phyloP scores from a whole-genome alignment of 306 rosid genomes.

The Citrullus mucosospermus region DNA sequence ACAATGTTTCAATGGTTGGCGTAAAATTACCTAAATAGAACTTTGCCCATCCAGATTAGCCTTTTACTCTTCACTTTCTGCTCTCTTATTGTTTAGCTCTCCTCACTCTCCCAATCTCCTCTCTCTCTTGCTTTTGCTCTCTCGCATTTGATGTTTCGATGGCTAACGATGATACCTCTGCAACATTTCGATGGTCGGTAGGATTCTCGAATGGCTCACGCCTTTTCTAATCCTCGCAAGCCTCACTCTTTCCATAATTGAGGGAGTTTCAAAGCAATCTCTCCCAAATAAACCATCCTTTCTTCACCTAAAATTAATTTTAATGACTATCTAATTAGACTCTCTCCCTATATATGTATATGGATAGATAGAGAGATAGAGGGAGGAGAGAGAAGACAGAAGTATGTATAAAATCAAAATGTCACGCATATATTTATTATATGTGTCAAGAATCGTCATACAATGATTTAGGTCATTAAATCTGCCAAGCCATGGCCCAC shows the following conservation, averaged over 20 bases:
- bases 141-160: no score
- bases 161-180: no score
- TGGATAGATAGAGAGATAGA: neutral
- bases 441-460: neutral
- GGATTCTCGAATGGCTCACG: neutral
- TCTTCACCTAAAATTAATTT: neutral
- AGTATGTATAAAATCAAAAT: no score
- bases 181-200: no score
- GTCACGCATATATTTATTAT: neutral
- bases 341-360: neutral
- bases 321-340: neutral
- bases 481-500: neutral
- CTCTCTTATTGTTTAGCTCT: no score
- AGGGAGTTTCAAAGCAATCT: neutral
- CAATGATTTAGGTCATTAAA: slow-evolving; percentile 1
- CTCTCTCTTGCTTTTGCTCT: no score
- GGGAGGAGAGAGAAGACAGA: no score
- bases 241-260: neutral
- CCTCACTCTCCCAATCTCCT: no score
- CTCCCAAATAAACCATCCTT: neutral
- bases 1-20: no score
- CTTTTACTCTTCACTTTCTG: no score
- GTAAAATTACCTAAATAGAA: no score
- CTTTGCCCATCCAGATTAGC: no score
- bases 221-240: neutral